These are phyloP conservation scores for Saprolegnia parasitica DNA, from an alignment of 352 stramenopile species.

Conservation along the genomic window DNA sequence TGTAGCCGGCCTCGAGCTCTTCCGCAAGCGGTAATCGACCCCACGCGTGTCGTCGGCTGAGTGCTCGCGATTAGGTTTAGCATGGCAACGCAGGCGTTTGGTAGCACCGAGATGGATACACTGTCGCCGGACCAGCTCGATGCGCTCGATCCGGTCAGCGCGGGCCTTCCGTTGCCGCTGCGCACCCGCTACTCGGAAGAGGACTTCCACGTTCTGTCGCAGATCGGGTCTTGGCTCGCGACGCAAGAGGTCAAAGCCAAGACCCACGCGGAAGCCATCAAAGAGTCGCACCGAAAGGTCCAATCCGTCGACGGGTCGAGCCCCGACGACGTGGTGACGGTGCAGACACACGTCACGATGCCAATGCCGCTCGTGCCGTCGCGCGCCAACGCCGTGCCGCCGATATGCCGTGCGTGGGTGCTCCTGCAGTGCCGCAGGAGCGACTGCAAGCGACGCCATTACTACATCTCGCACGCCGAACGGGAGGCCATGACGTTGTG, in stretches of 20 bases:
- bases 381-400: constrained; percentile 37
- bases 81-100: constrained; percentile 38
- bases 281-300: constrained; percentile 18
- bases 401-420: constrained; percentile 68
- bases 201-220: constrained; percentile 57
- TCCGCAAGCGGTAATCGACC: constrained; percentile 56
- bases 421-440: constrained; percentile 43
- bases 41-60: no score
- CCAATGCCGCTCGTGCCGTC: constrained; percentile 36
- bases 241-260: constrained; percentile 40
- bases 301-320: constrained; percentile 29
- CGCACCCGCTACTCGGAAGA: constrained; percentile 37
- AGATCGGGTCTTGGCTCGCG: constrained; percentile 56
- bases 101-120: constrained; percentile 9
- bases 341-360: constrained; percentile 36
- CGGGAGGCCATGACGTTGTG: constrained; percentile 53
- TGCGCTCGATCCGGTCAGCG: constrained; percentile 32
- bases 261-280: constrained; percentile 15
- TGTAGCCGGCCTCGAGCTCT: constrained; percentile 57
- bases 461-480: constrained; percentile 66
- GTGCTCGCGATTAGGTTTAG: constrained; percentile 41
- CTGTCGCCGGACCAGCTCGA: constrained; percentile 28
- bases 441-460: constrained; percentile 59
- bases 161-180: constrained; percentile 37
- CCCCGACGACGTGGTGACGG: constrained; percentile 40